Base-by-base conservation (phyloP, 1,284 basidiomycete species). In the Kwoniella shivajii region DNA sequence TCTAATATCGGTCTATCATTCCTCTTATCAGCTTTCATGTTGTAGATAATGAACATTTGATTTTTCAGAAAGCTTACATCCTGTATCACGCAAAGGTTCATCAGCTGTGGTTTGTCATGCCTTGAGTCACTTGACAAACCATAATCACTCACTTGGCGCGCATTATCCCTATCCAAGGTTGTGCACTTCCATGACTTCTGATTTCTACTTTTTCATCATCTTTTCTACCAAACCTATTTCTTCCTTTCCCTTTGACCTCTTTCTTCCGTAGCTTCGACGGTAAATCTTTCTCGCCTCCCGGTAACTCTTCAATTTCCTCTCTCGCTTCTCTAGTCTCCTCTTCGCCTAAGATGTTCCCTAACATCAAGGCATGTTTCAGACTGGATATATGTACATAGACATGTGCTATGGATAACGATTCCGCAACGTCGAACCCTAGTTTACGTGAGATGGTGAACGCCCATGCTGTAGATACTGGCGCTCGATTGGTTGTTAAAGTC, bases 381-480 rank as follows among this genome's bases (percentile, higher is more conserved):
- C 90, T 90, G 63, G 92, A 94, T 81, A 93, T 86, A 69, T 94
- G 91, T 14, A 93, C 95, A 74, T 94, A 97, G 33, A 88, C 91
- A 46, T 76, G 74, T 1, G 72, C 74, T 18, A 76, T 62, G 0
- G 68, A 71, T 34, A 98, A 80, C 0, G 95, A 89, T 77, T 98
- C 95, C 64, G 89, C 85, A 49, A 87, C 82, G 50, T 85, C 83
- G 73, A 98, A 98, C 2, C 90, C 90, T 57, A 95, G 81, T 27
- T 86, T 81, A 67, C 94, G 89, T 6, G 90, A 88, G 16, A 97
- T 88, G 34, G 92, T 79, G 54, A 84, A 89, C 0, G 90, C 85
- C 94, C 94, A 98, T 1, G 89, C 90, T 46, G 88, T 92, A 89
- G 97, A 90, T 52, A 97, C 82, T 0, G 95, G 94, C 1, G 94